Base-by-base conservation (phyloP, 768 basidiomycete genomes). In the Neoboletus subvelutipes region DNA sequence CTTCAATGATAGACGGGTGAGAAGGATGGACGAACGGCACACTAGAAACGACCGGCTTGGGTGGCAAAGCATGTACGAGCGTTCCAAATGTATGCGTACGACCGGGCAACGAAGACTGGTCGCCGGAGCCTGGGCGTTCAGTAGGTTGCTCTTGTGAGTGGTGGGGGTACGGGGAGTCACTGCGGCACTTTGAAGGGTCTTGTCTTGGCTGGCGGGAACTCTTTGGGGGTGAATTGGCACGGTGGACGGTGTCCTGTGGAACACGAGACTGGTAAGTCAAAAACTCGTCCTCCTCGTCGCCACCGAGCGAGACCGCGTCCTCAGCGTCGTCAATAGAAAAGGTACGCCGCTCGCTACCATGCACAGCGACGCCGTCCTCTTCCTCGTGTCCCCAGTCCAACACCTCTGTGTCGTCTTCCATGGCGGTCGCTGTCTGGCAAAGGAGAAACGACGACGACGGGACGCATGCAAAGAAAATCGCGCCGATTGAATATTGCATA, bases 371-470 rank as follows among this genome's bases (percentile, higher is more conserved):
- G 48, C 51, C 55, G 50, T 75, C 76, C 47, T 81, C 79, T 43
- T 80, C 80, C 18, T 80, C 80, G 55, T 80, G 75, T 4, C 79
- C 79, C 89, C 89, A 91, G 74, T 91, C 89, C 40, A 90, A 76
- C 28, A 81, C 72, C 65, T 90, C 88, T 29, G 72, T 76, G 51
- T 90, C 88, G 66, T 87, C 85, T 61, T 81, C 83, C 84, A 88
- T 86, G 62, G 58, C 55, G 58, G 64, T 66, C 59, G 57, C 46
- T 58, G 42, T 57, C 45, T 63, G 43, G 18, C 12, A 49, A 53
- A 40, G 54, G 55, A 55, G 28, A 56, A 52, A 49, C 60, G 58
- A 63, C 63, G 59, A 59, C 61, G 56, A 22, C 5, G 17, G 13
- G 54, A 45, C n/a, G 15, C 54, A 43, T 4, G 40, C 31, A 34